phyloP scores from a whole-genome alignment of 2,329 filamentous ascomycete species.

The Pseudopyrenochaeta lycopersici region DNA sequence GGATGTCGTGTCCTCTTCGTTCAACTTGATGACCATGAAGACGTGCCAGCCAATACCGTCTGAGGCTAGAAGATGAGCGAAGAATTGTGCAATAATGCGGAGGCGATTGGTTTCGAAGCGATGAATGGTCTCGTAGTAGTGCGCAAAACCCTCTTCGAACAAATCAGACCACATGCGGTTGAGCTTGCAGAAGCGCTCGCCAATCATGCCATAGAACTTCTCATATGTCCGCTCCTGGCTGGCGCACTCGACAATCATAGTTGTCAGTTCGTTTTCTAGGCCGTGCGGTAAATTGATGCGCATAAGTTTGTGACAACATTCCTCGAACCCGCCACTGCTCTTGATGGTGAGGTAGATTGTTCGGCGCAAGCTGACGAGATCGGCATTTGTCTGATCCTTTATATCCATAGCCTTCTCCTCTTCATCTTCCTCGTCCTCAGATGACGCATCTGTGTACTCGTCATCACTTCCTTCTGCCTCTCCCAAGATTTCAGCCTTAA shows the following conservation, averaged over 20 bases:
- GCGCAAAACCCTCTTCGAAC: slow-evolving; percentile 87
- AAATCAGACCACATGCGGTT: slow-evolving; percentile 94
- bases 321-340: slow-evolving; percentile 94
- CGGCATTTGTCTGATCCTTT: slow-evolving; percentile 96
- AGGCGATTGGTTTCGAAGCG: slow-evolving; percentile 95
- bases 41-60: slow-evolving; percentile 95
- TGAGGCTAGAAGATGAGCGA: slow-evolving; percentile 86
- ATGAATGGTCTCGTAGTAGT: slow-evolving; percentile 98
- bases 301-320: slow-evolving; percentile 97
- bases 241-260: slow-evolving; percentile 97
- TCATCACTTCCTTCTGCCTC: slow-evolving; percentile 72
- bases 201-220: slow-evolving; percentile 95
- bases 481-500: slow-evolving; percentile 93
- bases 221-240: slow-evolving; percentile 97
- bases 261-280: slow-evolving; percentile 87
- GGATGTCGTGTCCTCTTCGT: slow-evolving; percentile 96
- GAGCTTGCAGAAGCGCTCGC: slow-evolving; percentile 93
- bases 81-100: slow-evolving; percentile 94
- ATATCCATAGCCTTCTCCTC: slow-evolving; percentile 90
- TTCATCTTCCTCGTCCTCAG: slow-evolving; percentile 76
- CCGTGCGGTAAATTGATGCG: slow-evolving; percentile 83
- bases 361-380: slow-evolving; percentile 89
- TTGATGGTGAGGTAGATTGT: slow-evolving; percentile 98
- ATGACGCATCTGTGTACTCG: slow-evolving; percentile 71
- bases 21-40: slow-evolving; percentile 83